A percentile compares a stretch with the other conserved stretches of the same genome.
Evolutionary conservation across 169 alveolate species (phyloP).

Genomic region (Babesia gibsoni): DNA sequence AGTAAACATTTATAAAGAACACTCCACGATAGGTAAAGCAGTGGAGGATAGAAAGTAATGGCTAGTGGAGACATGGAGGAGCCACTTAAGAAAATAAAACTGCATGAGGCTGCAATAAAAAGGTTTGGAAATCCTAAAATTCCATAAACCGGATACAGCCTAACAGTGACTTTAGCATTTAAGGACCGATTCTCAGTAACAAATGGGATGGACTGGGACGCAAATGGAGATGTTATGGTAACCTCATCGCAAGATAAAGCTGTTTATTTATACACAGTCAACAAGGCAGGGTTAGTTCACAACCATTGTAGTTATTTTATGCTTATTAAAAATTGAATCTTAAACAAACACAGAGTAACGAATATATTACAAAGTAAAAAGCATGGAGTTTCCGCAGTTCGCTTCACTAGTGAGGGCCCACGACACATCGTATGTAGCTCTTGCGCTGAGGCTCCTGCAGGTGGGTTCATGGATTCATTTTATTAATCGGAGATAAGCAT

Average conservation of each 20-base stretch:
- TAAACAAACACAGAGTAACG: slow-evolving; percentile 24
- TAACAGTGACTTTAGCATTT: slow-evolving; percentile 47
- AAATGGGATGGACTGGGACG: slow-evolving; percentile 69
- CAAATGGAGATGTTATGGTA: slow-evolving; percentile 48
- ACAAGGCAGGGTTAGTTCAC: slow-evolving; percentile 39
- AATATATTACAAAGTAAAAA: slow-evolving; percentile 63
- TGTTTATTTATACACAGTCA: slow-evolving; percentile 39
- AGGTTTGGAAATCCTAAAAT: neutral
- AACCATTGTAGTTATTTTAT: neutral
- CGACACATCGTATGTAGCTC: slow-evolving; percentile 57
- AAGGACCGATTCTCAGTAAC: slow-evolving; percentile 59
- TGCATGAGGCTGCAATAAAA: slow-evolving; percentile 40
- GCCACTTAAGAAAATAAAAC: neutral
- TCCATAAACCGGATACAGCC: slow-evolving; percentile 4
- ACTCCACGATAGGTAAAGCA: neutral
- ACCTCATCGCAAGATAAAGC: slow-evolving; percentile 57
- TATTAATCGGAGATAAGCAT: neutral
- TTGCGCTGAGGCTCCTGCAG: slow-evolving; percentile 27
- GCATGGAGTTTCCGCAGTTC: slow-evolving; percentile 59
- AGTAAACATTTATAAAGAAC: too few species aligned
- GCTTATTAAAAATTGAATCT: neutral
- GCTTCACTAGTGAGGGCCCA: slow-evolving; percentile 55
- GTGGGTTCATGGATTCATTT: neutral
- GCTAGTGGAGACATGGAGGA: slow-evolving; percentile 2
- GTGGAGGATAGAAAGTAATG: slow-evolving; percentile 18